phyloP scores from a whole-genome alignment of 257 asterid genomes.

The Capsicum pubescens region DNA sequence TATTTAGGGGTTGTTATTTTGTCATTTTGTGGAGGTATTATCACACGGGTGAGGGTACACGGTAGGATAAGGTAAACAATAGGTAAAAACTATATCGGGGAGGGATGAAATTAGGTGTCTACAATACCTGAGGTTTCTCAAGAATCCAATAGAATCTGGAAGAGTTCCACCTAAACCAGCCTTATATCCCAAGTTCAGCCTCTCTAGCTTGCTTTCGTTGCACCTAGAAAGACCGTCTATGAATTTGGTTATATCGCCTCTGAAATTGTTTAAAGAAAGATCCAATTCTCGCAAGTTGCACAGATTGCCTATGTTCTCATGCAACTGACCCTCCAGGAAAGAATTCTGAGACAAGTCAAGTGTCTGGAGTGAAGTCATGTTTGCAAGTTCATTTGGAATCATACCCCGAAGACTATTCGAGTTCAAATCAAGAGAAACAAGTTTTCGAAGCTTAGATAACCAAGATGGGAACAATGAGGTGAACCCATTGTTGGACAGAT shows the following conservation, averaged over 20 bases:
- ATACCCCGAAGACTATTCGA: neutral
- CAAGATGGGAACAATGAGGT: neutral
- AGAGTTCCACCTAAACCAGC: neutral
- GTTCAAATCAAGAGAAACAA: neutral
- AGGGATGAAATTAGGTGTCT: too few relatives aligned
- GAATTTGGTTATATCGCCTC: slow-evolving; percentile 12
- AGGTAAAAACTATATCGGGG: too few relatives aligned
- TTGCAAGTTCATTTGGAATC: neutral
- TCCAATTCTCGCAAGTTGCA: slow-evolving; percentile 10
- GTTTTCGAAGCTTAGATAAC: slow-evolving; percentile 6
- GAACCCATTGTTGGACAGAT: neutral
- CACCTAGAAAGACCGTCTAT: neutral
- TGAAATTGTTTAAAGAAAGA: neutral
- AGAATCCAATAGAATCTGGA: slow-evolving; percentile 10
- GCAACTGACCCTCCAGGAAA: slow-evolving; percentile 16
- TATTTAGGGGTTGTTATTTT: too few relatives aligned
- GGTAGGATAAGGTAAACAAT: too few relatives aligned
- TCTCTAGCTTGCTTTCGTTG: slow-evolving; percentile 1
- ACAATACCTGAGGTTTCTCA: slow-evolving; percentile 6
- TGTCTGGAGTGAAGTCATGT: slow-evolving; percentile 18
- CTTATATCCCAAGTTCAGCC: slow-evolving; percentile 13
- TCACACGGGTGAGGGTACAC: too few relatives aligned
- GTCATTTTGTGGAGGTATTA: too few relatives aligned
- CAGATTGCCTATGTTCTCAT: slow-evolving; percentile 2
- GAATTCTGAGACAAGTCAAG: neutral